A percentile compares a stretch with the other conserved stretches of the same genome.
phyloP scores from a whole-genome alignment of 140 eudicot genomes.

The Ambrosia hybrid region DNA sequence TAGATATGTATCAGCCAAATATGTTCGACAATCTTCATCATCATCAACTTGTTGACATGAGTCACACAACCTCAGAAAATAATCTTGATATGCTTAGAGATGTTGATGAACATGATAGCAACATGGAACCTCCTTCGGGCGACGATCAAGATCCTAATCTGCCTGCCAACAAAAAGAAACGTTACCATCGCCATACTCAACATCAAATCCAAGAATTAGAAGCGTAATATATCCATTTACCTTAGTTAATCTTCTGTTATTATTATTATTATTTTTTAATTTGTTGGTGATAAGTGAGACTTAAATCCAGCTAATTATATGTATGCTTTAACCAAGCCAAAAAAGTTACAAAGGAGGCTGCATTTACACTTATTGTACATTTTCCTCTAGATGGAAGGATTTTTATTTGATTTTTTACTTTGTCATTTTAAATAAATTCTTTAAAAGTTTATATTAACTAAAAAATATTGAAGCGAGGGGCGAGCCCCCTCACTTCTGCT shows the following conservation, averaged over 20 bases:
- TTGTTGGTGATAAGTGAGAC: too few relatives aligned
- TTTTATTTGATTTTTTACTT: too few relatives aligned
- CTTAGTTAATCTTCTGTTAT: neutral
- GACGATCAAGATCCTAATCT: slow-evolving; percentile 93
- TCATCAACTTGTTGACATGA: slow-evolving; percentile 68
- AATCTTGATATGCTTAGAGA: slow-evolving; percentile 71
- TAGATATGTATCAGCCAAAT: slow-evolving; percentile 84
- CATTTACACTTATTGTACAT: neutral
- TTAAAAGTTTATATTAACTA: too few relatives aligned
- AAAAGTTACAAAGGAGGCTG: too few relatives aligned
- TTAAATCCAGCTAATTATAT: too few relatives aligned
- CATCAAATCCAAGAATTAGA: slow-evolving; percentile 96
- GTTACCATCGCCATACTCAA: slow-evolving; percentile 98
- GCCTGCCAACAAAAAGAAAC: slow-evolving; percentile 83
- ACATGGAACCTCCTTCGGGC: slow-evolving; percentile 71
- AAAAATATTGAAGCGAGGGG: too few relatives aligned
- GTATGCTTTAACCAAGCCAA: too few relatives aligned
- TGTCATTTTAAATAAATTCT: too few relatives aligned
- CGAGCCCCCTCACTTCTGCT: too few relatives aligned
- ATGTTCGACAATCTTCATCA: slow-evolving; percentile 79
- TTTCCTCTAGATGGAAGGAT: neutral
- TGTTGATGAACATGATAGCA: slow-evolving; percentile 72
- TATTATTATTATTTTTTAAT: too few relatives aligned
- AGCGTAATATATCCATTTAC: slow-evolving; percentile 46
- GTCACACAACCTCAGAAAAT: slow-evolving; percentile 53